Conservation (phyloP, 305 asterid species). For the Rubia peregrina region DNA sequence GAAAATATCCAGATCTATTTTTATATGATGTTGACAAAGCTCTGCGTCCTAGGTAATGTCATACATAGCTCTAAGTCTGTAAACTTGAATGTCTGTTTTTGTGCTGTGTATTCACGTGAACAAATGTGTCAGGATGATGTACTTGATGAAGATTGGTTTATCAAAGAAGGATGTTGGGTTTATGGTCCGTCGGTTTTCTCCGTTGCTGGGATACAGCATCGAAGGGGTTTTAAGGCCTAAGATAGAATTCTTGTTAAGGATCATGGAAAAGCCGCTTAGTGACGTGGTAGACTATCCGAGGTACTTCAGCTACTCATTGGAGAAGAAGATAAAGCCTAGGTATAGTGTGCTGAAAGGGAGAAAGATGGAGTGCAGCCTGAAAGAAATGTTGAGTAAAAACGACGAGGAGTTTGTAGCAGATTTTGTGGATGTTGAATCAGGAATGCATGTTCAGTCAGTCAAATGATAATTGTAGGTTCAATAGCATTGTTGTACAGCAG, state of each 20-base stretch:
- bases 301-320: constrained; percentile 88
- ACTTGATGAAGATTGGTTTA: constrained; percentile 54
- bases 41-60: constrained; percentile 69
- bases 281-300: constrained; percentile 81
- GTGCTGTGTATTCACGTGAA: constrained; percentile 1
- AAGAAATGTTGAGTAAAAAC: constrained; percentile 80
- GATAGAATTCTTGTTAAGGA: constrained; percentile 53
- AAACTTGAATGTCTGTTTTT: background rate
- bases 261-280: constrained; percentile 57
- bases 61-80: background rate
- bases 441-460: constrained; percentile 27
- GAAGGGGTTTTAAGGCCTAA: constrained; percentile 75
- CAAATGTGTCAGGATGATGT: constrained; percentile 43
- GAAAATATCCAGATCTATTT: constrained; percentile 78
- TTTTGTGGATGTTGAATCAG: constrained; percentile 40
- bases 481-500: background rate
- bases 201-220: constrained; percentile 78
- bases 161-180: constrained; percentile 54
- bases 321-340: constrained; percentile 88
- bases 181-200: constrained; percentile 76
- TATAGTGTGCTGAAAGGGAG: constrained; percentile 56
- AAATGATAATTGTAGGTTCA: background rate
- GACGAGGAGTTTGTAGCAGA: constrained; percentile 69
- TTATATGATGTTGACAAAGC: constrained; percentile 68
- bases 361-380: constrained; percentile 47